phyloP scores from a whole-genome alignment of 2,329 filamentous ascomycete genomes.

The Emmonsia crescens region DNA sequence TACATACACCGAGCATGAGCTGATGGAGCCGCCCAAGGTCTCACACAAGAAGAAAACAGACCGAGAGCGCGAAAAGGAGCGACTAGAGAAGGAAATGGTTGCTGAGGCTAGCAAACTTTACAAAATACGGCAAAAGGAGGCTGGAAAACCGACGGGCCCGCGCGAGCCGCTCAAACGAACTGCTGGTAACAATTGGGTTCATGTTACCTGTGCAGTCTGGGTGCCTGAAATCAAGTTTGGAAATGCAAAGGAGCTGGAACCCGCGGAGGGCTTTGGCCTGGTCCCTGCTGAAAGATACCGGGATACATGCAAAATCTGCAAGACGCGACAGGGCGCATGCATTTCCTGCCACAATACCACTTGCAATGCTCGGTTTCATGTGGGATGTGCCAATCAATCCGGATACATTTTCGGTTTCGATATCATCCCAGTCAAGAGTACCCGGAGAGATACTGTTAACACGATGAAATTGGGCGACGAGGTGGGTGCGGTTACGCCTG shows the following conservation, averaged over 20 bases:
- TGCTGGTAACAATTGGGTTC: conserved; percentile 95
- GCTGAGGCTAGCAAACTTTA: conserved; percentile 72
- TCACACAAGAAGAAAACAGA: conserved; percentile 84
- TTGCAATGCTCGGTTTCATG: conserved; percentile 55
- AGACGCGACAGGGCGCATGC: conserved; percentile 63
- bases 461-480: conserved; percentile 74
- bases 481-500: conserved; percentile 70
- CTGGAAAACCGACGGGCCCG: conserved; percentile 71
- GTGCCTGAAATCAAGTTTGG: conserved; percentile 89
- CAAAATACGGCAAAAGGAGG: conserved; percentile 68
- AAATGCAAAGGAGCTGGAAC: conserved; percentile 67
- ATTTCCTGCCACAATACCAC: conserved; percentile 59
- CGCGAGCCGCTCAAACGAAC: conserved; percentile 89
- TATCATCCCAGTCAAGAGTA: conserved; percentile 78
- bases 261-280: conserved; percentile 79
- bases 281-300: conserved; percentile 65
- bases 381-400: conserved; percentile 78
- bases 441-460: conserved; percentile 66
- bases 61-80: conserved; percentile 80
- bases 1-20: conserved; percentile 67
- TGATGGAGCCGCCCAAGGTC: conserved; percentile 70
- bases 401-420: conserved; percentile 84
- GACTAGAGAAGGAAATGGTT: conserved; percentile 72
- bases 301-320: conserved; percentile 75
- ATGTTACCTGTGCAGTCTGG: conserved; percentile 87